Percentiles rank a stretch among this genome's conserved stretches.
These are phyloP conservation scores for Phylloporus sp. DNA, from an alignment of 768 basidiomycete genomes.

Conservation along the genomic window DNA sequence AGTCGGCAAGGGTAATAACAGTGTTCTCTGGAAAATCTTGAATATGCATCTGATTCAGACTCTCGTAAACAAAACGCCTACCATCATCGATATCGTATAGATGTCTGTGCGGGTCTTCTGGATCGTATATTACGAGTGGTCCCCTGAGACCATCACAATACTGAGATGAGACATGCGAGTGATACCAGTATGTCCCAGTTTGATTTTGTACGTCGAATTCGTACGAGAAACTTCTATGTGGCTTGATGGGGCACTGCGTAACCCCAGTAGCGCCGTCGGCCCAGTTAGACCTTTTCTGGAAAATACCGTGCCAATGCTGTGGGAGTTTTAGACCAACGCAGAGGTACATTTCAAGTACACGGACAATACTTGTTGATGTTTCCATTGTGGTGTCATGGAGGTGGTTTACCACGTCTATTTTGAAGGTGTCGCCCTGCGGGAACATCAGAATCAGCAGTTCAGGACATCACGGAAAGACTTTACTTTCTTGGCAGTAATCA, in stretches of 20 bases:
- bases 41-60: background rate
- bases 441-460: background rate
- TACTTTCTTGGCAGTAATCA: slow-evolving; percentile 38
- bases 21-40: slow-evolving; percentile 30
- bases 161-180: slow-evolving; percentile 36
- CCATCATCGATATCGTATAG: slow-evolving; percentile 44
- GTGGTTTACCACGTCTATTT: slow-evolving; percentile 42
- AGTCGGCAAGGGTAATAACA: slow-evolving; percentile 39
- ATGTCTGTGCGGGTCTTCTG: slow-evolving; percentile 33
- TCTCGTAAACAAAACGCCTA: slow-evolving; percentile 5
- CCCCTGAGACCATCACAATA: slow-evolving; percentile 31
- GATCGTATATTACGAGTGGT: slow-evolving; percentile 39
- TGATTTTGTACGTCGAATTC: slow-evolving; percentile 20
- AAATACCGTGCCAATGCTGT: slow-evolving; percentile 56
- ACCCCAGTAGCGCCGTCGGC: slow-evolving; percentile 42
- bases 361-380: slow-evolving; percentile 46
- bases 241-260: slow-evolving; percentile 31
- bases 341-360: slow-evolving; percentile 8
- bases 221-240: slow-evolving; percentile 17
- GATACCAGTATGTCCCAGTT: slow-evolving; percentile 32
- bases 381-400: slow-evolving; percentile 46
- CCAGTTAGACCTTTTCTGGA: slow-evolving; percentile 39
- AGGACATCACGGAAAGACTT: background rate
- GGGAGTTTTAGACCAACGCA: background rate
- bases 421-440: slow-evolving; percentile 34